phyloP scores from a whole-genome alignment of 805 yeast genomes.

The Yamadazyma olivae region DNA sequence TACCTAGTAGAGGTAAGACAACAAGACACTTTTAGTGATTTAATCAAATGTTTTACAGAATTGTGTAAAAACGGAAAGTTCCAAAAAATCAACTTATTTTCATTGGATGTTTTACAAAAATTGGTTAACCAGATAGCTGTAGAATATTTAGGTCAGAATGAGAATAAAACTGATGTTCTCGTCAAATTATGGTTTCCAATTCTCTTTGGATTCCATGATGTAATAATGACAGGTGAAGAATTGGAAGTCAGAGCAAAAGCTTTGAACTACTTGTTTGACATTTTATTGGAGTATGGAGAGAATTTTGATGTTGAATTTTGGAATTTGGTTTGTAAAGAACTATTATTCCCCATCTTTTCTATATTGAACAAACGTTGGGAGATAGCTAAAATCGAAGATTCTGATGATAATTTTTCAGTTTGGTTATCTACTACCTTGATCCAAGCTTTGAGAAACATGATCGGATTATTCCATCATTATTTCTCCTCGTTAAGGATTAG shows the following conservation, averaged over 20 bases:
- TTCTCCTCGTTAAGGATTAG: slow-evolving; percentile 72
- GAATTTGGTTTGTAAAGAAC: slow-evolving; percentile 73
- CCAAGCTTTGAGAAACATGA: slow-evolving; percentile 88
- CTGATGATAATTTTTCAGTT: slow-evolving; percentile 83
- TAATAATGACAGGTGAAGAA: slow-evolving; percentile 91
- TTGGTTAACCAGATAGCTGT: slow-evolving; percentile 59
- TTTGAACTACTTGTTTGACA: slow-evolving; percentile 75
- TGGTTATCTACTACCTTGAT: slow-evolving; percentile 97
- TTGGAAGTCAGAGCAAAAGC: slow-evolving; percentile 92
- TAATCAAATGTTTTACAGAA: slow-evolving; percentile 73
- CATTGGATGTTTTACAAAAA: slow-evolving; percentile 69
- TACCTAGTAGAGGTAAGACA: slow-evolving; percentile 59
- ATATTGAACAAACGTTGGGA: slow-evolving; percentile 77
- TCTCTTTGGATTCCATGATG: slow-evolving; percentile 79
- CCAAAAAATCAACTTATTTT: slow-evolving; percentile 76
- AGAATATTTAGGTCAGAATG: slow-evolving; percentile 23
- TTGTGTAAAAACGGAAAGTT: slow-evolving; percentile 80
- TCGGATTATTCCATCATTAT: slow-evolving; percentile 77
- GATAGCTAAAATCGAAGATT: slow-evolving; percentile 54
- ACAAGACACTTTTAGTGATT: slow-evolving; percentile 66
- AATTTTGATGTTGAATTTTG: slow-evolving; percentile 75
- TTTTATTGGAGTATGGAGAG: slow-evolving; percentile 74
- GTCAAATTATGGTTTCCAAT: slow-evolving; percentile 81
- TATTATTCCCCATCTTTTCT: slow-evolving; percentile 87
- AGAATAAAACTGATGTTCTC: slow-evolving; percentile 24